phyloP scores from a whole-genome alignment of 306 rosid genomes.

The Styphnolobium japonicum region DNA sequence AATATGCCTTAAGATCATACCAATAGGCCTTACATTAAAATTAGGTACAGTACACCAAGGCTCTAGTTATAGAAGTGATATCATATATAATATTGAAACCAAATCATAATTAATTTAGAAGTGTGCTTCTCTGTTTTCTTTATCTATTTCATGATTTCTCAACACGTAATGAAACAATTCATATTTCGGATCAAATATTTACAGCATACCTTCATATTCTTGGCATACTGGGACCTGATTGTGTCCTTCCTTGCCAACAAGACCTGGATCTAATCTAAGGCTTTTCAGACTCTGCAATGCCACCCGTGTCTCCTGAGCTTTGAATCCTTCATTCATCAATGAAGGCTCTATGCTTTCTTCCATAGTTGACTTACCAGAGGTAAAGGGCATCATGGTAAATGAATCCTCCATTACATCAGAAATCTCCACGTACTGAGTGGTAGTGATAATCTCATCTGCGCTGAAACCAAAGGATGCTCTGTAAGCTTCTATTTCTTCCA shows the following conservation, averaged over 20 bases:
- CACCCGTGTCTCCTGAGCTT: constrained; percentile 47
- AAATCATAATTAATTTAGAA: constrained; percentile 7
- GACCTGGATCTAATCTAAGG: constrained; percentile 45
- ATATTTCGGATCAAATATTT: constrained; percentile 22
- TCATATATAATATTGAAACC: constrained; percentile 6
- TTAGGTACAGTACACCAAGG: constrained; percentile 1
- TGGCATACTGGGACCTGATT: constrained; percentile 37
- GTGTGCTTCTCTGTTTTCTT: background rate
- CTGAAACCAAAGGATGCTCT: constrained; percentile 99
- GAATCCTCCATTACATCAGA: constrained; percentile 91
- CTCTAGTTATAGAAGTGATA: background rate
- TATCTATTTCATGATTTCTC: constrained; percentile 13
- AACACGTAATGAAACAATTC: constrained; percentile 25
- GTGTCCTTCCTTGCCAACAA: constrained; percentile 37
- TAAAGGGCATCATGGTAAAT: constrained; percentile 83
- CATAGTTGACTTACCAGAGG: constrained; percentile 53
- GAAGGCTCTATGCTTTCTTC: constrained; percentile 62
- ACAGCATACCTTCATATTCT: constrained; percentile 64
- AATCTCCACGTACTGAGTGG: constrained; percentile 89
- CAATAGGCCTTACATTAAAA: no score
- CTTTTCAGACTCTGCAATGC: constrained; percentile 41
- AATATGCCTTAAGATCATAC: background rate
- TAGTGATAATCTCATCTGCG: constrained; percentile 96
- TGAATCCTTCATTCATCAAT: constrained; percentile 50
- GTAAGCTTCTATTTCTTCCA: constrained; percentile 95